phyloP scores from a whole-genome alignment of 257 asterid genomes.

The Solanum virginianum region DNA sequence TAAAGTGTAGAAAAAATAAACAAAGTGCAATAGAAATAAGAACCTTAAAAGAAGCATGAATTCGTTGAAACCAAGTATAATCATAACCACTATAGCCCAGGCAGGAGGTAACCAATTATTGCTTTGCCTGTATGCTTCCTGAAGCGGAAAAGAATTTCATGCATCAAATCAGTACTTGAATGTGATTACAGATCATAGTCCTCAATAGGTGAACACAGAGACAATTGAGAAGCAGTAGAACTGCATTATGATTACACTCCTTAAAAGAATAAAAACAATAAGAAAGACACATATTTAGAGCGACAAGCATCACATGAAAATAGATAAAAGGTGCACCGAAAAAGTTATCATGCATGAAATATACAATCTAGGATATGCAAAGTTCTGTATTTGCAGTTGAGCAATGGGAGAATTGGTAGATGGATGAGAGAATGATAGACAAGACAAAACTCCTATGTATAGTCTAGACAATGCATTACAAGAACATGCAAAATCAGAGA shows the following conservation, averaged over 20 bases:
- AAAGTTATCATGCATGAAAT: neutral
- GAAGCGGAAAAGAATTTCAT: neutral
- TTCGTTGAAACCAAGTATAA: slow-evolving; percentile 54
- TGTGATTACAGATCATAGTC: neutral
- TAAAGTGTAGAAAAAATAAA: neutral
- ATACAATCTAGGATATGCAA: neutral
- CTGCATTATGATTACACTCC: neutral
- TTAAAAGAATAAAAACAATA: neutral
- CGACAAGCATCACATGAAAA: neutral
- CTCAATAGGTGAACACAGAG: neutral
- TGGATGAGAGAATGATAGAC: neutral
- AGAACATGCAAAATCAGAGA: neutral
- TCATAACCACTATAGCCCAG: slow-evolving; percentile 51
- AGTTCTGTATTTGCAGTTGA: neutral
- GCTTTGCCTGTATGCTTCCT: slow-evolving; percentile 38
- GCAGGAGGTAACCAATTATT: slow-evolving; percentile 60
- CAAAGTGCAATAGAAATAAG: neutral
- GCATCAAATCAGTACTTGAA: neutral
- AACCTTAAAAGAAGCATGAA: slow-evolving; percentile 61
- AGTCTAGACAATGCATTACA: neutral
- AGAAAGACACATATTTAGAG: neutral
- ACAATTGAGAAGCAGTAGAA: neutral
- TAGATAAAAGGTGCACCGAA: neutral
- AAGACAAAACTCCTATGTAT: neutral
- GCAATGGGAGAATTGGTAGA: neutral